A percentile compares a stretch with the other conserved stretches of the same genome.
phyloP scores from a whole-genome alignment of 305 asterid species.

The Fraxinus paxiana region DNA sequence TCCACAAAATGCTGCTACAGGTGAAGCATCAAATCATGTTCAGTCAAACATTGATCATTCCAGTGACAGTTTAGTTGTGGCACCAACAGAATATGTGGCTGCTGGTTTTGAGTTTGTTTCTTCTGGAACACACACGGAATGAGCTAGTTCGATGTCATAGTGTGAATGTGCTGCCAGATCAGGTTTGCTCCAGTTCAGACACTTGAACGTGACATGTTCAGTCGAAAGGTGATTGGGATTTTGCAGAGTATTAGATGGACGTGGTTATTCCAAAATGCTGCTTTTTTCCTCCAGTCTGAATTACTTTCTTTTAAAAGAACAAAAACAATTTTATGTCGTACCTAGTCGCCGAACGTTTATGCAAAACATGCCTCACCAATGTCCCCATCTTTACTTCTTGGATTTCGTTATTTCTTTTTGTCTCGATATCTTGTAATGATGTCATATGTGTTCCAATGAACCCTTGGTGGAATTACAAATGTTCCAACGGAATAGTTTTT shows the following conservation, averaged over 20 bases:
- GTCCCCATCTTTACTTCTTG: neutral
- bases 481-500: neutral
- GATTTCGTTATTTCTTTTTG: neutral
- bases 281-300: neutral
- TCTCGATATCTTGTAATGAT: neutral
- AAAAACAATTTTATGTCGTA: neutral
- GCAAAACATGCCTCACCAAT: neutral
- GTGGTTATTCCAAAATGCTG: neutral
- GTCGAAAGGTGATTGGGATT: neutral
- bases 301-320: neutral
- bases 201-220: neutral
- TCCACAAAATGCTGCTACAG: neutral
- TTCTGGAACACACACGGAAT: conserved; percentile 7
- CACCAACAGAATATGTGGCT: conserved; percentile 17
- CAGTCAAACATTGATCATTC: conserved; percentile 1
- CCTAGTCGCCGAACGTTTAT: neutral
- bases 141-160: neutral
- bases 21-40: conserved; percentile 21
- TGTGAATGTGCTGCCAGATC: neutral
- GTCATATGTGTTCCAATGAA: neutral
- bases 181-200: neutral
- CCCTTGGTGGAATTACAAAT: neutral
- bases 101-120: conserved; percentile 11
- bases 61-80: neutral
- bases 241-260: neutral